Percentiles rank a stretch among this genome's conserved stretches.
Conservation (phyloP, 352 stramenopile genomes). For the Phytophthora macrochlamydospora region DNA sequence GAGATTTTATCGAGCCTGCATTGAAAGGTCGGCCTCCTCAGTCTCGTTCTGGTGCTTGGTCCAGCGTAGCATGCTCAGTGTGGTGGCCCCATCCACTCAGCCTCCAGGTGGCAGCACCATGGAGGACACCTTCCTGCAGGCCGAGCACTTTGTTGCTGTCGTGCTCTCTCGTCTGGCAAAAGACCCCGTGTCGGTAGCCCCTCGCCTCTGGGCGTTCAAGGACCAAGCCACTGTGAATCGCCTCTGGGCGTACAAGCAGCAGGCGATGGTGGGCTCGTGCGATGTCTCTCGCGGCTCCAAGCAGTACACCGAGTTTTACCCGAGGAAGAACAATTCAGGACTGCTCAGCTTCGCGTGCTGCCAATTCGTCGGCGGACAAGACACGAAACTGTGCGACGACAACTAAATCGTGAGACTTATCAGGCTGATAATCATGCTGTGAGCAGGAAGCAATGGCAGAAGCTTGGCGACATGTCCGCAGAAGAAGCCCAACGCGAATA, state of each 20-base stretch:
- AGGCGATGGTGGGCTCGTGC: constrained; percentile 64
- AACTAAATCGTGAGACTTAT: not conserved
- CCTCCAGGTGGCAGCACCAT: constrained; percentile 22
- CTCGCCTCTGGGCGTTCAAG: constrained; percentile 53
- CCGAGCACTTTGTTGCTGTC: constrained; percentile 60
- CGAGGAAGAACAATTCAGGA: constrained; percentile 11
- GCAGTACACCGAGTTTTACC: constrained; percentile 41
- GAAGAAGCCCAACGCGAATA: constrained; percentile 58
- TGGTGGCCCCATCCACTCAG: constrained; percentile 11
- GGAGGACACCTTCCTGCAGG: constrained; percentile 42
- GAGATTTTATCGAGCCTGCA: not conserved
- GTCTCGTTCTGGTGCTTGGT: not conserved
- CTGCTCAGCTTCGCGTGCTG: constrained; percentile 40
- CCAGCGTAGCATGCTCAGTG: constrained; percentile 20
- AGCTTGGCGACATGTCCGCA: constrained; percentile 55
- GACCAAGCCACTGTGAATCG: constrained; percentile 41
- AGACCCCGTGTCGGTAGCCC: constrained; percentile 52
- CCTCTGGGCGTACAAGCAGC: constrained; percentile 64
- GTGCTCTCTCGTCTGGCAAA: constrained; percentile 60
- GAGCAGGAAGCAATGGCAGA: constrained; percentile 61
- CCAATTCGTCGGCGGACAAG: constrained; percentile 44
- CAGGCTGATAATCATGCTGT: not conserved
- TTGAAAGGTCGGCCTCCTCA: not conserved
- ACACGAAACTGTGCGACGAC: constrained; percentile 52
- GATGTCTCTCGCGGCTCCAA: constrained; percentile 56